Percentiles rank a stretch among this genome's conserved stretches.
These are phyloP conservation scores for Phytophthora kernoviae DNA, from an alignment of 352 stramenopile genomes.

Conservation along the genomic window DNA sequence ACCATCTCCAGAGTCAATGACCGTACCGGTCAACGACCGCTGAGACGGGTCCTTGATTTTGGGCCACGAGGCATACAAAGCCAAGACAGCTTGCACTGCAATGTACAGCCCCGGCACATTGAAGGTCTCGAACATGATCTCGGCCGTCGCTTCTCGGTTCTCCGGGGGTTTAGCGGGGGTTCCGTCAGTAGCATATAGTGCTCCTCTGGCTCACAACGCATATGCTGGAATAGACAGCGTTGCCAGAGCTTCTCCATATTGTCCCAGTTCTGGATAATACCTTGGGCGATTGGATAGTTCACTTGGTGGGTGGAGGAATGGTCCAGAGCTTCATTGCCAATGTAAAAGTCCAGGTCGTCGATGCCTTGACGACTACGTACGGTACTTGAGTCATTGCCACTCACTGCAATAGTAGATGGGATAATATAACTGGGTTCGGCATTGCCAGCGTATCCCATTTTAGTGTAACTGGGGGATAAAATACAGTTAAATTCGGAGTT, in stretches of 20 bases:
- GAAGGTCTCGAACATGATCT: constrained; percentile 98
- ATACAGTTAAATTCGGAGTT: background rate
- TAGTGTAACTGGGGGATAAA: constrained; percentile 89
- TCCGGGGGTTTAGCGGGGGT: constrained; percentile 94
- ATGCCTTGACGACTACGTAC: constrained; percentile 90
- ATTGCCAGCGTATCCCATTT: constrained; percentile 96
- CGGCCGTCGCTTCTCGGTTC: constrained; percentile 94
- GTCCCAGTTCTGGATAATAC: constrained; percentile 95
- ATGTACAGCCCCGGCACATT: constrained; percentile 96
- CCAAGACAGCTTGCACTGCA: constrained; percentile 94
- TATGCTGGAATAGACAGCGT: constrained; percentile 92
- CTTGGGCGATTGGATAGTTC: constrained; percentile 90
- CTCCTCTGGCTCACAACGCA: constrained; percentile 94
- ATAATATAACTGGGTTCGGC: constrained; percentile 95
- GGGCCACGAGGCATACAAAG: constrained; percentile 94
- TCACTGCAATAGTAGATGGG: constrained; percentile 92
- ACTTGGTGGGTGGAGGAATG: constrained; percentile 92
- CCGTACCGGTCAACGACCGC: constrained; percentile 92
- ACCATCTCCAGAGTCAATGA: constrained; percentile 95
- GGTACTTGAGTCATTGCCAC: constrained; percentile 60
- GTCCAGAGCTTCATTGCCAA: constrained; percentile 92
- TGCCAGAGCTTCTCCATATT: constrained; percentile 97
- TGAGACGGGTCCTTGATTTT: constrained; percentile 88
- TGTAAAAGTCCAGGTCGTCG: constrained; percentile 96
- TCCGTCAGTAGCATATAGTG: constrained; percentile 94